A percentile compares a stretch with the other conserved stretches of the same genome.
phyloP scores from a whole-genome alignment of 2,329 filamentous ascomycete genomes.

The Teratosphaeria epicoccoides region DNA sequence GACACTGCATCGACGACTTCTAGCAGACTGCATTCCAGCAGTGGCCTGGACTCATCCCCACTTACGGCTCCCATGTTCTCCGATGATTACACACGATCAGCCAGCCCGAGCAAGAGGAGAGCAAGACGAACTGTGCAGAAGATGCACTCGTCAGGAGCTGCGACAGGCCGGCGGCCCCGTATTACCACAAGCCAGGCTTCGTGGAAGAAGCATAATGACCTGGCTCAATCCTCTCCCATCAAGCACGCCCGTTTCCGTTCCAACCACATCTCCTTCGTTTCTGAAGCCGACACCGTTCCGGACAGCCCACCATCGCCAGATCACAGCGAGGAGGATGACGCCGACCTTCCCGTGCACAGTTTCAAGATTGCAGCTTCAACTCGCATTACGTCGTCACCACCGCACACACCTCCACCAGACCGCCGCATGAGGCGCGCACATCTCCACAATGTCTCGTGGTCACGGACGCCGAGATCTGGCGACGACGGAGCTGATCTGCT shows the following conservation, averaged over 20 bases:
- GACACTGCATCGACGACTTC: constrained; percentile 80
- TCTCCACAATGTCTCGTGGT: constrained; percentile 25
- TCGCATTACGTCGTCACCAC: constrained; percentile 58
- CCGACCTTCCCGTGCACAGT: constrained; percentile 65
- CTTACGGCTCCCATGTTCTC: constrained; percentile 76
- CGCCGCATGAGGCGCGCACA: constrained; percentile 32
- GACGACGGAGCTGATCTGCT: constrained; percentile 78
- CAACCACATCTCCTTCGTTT: constrained; percentile 62
- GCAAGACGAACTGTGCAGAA: constrained; percentile 14
- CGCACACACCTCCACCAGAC: constrained; percentile 60
- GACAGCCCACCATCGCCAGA: constrained; percentile 50
- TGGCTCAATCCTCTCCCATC: constrained; percentile 79
- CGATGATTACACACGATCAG: constrained; percentile 64
- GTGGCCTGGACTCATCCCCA: constrained; percentile 70
- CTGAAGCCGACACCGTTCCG: constrained; percentile 56
- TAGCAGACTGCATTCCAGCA: constrained; percentile 59
- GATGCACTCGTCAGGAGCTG: constrained; percentile 19
- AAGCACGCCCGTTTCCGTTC: constrained; percentile 66
- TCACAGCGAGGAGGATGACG: constrained; percentile 68
- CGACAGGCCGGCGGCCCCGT: constrained; percentile 22
- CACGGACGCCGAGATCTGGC: constrained; percentile 48
- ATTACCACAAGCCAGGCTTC: constrained; percentile 38
- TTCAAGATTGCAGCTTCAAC: constrained; percentile 48
- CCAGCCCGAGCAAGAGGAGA: constrained; percentile 35
- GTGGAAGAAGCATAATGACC: constrained; percentile 67